These are phyloP conservation scores for Xylaria sp. DNA, from an alignment of 2,329 filamentous ascomycete species.

Conservation along the genomic window DNA sequence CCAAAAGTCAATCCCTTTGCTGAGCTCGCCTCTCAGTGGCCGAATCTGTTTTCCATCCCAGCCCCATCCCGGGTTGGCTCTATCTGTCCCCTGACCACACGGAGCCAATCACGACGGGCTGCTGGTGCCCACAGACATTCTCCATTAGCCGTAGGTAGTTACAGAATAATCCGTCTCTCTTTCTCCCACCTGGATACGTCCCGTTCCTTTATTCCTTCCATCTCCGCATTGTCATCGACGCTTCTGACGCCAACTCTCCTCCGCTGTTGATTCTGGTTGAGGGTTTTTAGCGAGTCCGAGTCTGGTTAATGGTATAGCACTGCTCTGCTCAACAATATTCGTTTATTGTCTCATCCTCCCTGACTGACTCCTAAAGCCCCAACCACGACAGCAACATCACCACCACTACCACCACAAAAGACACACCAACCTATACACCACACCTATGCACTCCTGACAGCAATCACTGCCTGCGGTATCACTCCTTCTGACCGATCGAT, in stretches of 20 bases:
- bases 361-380: slow-evolving; percentile 2
- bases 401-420: too few relatives aligned
- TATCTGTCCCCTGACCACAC: slow-evolving; percentile 14
- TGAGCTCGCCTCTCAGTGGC: slow-evolving; percentile 17
- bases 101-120: slow-evolving; percentile 12
- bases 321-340: background rate
- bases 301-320: background rate
- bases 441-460: slow-evolving; percentile 4
- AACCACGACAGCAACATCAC: background rate
- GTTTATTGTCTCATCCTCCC: background rate
- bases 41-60: slow-evolving; percentile 20
- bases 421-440: background rate
- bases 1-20: background rate
- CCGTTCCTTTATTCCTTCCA: slow-evolving; percentile 12
- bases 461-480: slow-evolving; percentile 1
- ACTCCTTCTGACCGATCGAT: slow-evolving; percentile 2
- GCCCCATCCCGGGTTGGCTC: slow-evolving; percentile 10
- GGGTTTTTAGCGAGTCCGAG: slow-evolving; percentile 3
- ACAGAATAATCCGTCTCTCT: slow-evolving; percentile 14
- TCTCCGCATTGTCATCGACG: slow-evolving; percentile 14
- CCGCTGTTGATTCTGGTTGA: background rate
- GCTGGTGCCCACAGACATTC: slow-evolving; percentile 4
- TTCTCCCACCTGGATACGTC: slow-evolving; percentile 14
- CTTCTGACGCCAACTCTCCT: slow-evolving; percentile 3
- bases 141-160: slow-evolving; percentile 2